A percentile compares a stretch with the other conserved stretches of the same genome.
phyloP scores from a whole-genome alignment of 164 flowering plant genomes.

The Sedum album region DNA sequence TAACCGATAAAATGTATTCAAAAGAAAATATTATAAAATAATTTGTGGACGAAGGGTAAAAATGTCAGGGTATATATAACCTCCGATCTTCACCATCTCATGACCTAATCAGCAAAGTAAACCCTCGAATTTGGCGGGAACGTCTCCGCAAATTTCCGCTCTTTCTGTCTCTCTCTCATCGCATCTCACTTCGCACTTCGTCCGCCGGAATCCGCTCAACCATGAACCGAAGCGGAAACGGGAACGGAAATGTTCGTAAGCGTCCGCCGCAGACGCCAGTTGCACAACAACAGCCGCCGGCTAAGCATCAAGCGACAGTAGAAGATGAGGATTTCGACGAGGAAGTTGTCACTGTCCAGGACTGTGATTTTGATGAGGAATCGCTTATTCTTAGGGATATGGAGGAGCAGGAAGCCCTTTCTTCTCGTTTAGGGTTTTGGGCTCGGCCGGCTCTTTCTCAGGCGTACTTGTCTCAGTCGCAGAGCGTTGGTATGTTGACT shows the following conservation, averaged over 20 bases:
- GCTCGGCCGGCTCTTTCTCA: conserved; percentile 59
- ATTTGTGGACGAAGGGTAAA: background rate
- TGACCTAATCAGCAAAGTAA: background rate
- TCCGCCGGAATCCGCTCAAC: conserved; percentile 7
- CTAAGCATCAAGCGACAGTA: conserved; percentile 23
- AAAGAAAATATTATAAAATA: too few species aligned
- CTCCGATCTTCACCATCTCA: background rate
- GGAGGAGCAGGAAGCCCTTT: conserved; percentile 43
- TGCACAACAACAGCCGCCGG: conserved; percentile 14
- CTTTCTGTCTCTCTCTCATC: background rate
- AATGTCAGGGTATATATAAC: background rate
- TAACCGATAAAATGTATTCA: too few species aligned
- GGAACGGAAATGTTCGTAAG: conserved; percentile 15
- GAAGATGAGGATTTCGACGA: conserved; percentile 84
- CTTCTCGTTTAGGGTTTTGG: conserved; percentile 64
- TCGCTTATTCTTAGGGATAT: conserved; percentile 40
- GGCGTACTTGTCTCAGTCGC: conserved; percentile 35
- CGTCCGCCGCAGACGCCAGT: conserved; percentile 18
- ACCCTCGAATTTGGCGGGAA: conserved; percentile 3
- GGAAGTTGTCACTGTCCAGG: conserved; percentile 70
- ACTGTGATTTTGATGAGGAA: conserved; percentile 55
- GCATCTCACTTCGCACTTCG: background rate
- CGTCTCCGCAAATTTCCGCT: background rate
- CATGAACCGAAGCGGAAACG: conserved; percentile 17
- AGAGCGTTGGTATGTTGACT: conserved; percentile 38